Evolutionary conservation across 2,329 filamentous ascomycete species (phyloP), one percentile per base, ranked within the genome.

Genomic region (Fusarium verticillioides): DNA sequence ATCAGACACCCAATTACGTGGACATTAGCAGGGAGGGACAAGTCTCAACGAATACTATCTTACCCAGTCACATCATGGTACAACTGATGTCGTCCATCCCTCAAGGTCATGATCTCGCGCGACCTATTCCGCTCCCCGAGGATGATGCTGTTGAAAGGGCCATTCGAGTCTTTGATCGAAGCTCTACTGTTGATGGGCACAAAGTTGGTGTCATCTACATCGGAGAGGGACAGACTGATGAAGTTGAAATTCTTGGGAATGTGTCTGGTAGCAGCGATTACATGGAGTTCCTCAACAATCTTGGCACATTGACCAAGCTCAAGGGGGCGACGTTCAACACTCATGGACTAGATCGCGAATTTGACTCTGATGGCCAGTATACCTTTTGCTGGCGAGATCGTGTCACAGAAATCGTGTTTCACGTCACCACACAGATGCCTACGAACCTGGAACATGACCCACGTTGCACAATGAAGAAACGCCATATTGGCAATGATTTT

Each of bases 351-450:
- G 95, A 98, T 80, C 90, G 91, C 36, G 87, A 90, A 69, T 89
- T 91, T 75, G 92, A 96, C 77, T 87, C 87, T 4, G 96, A 99
- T 81, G 96, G 96, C 37, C 90, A 95, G 78, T 94, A 93, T 81
- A 94, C 95, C 0, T 95, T 96, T 79, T 96, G 94, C 78, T 99
- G 96, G 95, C 93, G 95, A 69, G 96, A 98, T 80, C 90, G 95
- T 47, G 94, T 98, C 64, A 96, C 95, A 9, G 96, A 98, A 81
- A 93, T 99, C 49, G 92, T 98, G 36, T 99, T 97, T 82, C 96
- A 98, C 80, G 92, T 98, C 61, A 94, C 94, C 9, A 99, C 96
- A 8, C 95, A 98, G 87, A 99, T 99, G 96, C 96, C 96, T 2
- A 97, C 94, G 15, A 89, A 97, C 79, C 85, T 92, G 19, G 90